These are phyloP conservation scores for Cercospora sp. DNA, from an alignment of 2,329 filamentous ascomycete species.

Conservation along the genomic window DNA sequence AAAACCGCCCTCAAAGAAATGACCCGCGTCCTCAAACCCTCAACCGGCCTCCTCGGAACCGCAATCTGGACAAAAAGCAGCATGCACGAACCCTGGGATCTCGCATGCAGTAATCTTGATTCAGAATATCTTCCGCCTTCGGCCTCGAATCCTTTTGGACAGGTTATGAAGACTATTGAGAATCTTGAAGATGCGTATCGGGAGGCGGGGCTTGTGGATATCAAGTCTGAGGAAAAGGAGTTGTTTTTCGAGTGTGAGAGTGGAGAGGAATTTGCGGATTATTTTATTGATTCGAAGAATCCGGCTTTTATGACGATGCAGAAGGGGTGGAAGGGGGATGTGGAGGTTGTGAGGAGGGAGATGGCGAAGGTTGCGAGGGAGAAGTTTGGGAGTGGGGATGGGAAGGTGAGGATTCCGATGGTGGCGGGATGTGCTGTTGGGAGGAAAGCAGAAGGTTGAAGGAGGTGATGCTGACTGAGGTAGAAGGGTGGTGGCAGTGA, in stretches of 20 bases:
- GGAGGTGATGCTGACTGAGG: background rate
- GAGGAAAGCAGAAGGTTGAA: background rate
- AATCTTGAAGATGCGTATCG: constrained; percentile 14
- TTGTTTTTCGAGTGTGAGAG: constrained; percentile 8
- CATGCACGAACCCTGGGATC: constrained; percentile 10
- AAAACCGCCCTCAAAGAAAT: background rate
- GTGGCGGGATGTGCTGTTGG: constrained; percentile 7
- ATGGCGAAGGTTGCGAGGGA: constrained; percentile 13
- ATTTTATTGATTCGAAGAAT: constrained; percentile 14
- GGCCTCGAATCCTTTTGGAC: background rate
- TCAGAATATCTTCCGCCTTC: background rate
- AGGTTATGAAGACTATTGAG: background rate
- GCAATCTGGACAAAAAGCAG: constrained; percentile 3
- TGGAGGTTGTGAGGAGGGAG: constrained; percentile 14
- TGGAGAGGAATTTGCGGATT: constrained; percentile 18
- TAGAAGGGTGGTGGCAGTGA: background rate
- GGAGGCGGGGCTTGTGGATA: constrained; percentile 13
- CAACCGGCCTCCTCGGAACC: background rate
- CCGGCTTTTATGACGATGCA: constrained; percentile 13
- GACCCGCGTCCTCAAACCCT: background rate
- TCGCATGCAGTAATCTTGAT: constrained; percentile 15
- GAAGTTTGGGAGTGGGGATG: constrained; percentile 8
- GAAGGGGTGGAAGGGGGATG: constrained; percentile 13
- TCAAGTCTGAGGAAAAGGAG: constrained; percentile 7
- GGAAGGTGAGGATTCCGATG: constrained; percentile 8